phyloP scores from a whole-genome alignment of 495 filamentous ascomycete genomes.

The Aspergillus conjunctus region DNA sequence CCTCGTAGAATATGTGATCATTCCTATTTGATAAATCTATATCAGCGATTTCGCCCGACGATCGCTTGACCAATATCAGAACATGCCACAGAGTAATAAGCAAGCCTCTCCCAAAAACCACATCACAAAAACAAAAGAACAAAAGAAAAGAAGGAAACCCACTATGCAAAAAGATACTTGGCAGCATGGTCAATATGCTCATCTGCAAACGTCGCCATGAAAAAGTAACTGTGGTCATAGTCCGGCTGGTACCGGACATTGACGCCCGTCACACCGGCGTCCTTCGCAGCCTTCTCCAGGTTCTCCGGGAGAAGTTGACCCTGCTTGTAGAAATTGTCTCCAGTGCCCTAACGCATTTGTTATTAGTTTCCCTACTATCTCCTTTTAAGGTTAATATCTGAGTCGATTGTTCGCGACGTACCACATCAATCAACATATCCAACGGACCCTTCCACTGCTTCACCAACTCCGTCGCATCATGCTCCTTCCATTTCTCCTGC shows the following conservation, averaged over 20 bases:
- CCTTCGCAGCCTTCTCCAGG: conserved; percentile 75
- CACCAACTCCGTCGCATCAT: conserved; percentile 92
- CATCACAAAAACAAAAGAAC: not conserved
- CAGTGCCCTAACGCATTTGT: conserved; percentile 64
- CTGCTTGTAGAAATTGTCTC: conserved; percentile 94
- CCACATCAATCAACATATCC: conserved; percentile 80
- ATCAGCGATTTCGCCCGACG: conserved; percentile 16
- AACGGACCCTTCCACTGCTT: conserved; percentile 71
- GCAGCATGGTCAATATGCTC: conserved; percentile 92
- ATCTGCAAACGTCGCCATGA: conserved; percentile 83
- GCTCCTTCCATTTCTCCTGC: conserved; percentile 74
- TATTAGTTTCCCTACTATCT: not conserved
- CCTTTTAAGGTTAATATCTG: not conserved
- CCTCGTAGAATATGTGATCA: not conserved
- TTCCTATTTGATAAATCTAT: conserved; percentile 9
- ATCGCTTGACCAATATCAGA: conserved; percentile 24
- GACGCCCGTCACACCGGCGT: conserved; percentile 65
- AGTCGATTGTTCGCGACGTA: conserved; percentile 27
- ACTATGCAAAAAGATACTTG: conserved; percentile 70
- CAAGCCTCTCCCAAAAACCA: not conserved
- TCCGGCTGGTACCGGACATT: conserved; percentile 82
- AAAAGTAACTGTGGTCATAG: conserved; percentile 97
- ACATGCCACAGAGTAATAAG: conserved; percentile 6
- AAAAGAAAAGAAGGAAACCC: conserved; percentile 33
- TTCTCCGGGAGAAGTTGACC: conserved; percentile 93